A percentile compares a stretch with the other conserved stretches of the same genome.
phyloP scores from a whole-genome alignment of 148 eudicot species.

The Talinum fruticosum region DNA sequence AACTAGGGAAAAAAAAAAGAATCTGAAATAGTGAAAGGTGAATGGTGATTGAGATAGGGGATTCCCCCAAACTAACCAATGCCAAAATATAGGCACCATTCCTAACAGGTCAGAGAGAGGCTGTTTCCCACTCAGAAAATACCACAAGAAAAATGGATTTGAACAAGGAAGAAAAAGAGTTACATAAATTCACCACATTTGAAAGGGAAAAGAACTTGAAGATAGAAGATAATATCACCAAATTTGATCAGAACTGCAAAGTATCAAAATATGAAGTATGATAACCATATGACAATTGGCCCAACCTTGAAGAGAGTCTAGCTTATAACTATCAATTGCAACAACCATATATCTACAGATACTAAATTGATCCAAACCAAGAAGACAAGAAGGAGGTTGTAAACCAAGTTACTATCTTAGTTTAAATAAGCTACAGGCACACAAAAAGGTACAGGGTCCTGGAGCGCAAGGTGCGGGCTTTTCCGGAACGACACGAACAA shows the following conservation, averaged over 20 bases:
- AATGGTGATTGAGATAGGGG: no score
- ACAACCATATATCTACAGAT: not conserved
- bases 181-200: not conserved
- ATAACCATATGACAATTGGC: not conserved
- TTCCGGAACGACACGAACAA: no score
- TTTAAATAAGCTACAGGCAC: no score
- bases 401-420: no score
- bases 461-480: no score
- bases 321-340: not conserved
- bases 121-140: no score
- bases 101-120: not conserved
- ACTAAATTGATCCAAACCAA: not conserved
- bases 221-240: not conserved
- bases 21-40: no score
- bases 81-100: not conserved
- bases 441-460: no score
- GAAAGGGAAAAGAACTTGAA: no score
- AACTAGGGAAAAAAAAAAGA: not conserved
- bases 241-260: not conserved
- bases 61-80: not conserved
- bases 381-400: not conserved
- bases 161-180: not conserved
- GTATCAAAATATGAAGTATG: not conserved
- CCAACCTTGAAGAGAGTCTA: not conserved
- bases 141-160: not conserved